phyloP scores from a whole-genome alignment of 75 land plant species.

The Cunninghamia lanceolata region DNA sequence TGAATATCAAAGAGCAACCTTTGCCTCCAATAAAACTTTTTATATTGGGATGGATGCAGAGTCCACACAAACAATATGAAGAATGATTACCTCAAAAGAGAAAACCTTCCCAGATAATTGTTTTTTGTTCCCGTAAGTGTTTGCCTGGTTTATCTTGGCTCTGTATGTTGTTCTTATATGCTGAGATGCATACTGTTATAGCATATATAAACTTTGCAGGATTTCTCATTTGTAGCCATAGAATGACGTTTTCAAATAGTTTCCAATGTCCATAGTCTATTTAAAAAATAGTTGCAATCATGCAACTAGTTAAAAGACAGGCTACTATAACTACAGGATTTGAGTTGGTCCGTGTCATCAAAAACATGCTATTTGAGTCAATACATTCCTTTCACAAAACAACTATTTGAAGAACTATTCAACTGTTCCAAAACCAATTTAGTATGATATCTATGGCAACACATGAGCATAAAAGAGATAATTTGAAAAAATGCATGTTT shows the following conservation, averaged over 20 bases:
- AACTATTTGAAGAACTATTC: too few relatives aligned
- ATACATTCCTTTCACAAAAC: too few relatives aligned
- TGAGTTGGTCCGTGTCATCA: neutral
- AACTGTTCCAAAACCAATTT: too few relatives aligned
- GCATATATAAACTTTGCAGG: neutral
- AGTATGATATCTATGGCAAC: neutral
- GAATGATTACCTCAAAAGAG: too few relatives aligned
- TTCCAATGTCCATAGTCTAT: too few relatives aligned
- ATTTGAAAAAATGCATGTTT: too few relatives aligned
- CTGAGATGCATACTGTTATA: neutral
- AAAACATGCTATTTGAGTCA: neutral
- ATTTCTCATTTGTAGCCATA: neutral
- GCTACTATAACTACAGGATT: neutral
- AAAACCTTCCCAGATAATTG: too few relatives aligned
- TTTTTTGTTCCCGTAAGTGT: too few relatives aligned
- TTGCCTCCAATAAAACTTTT: too few relatives aligned
- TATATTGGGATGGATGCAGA: too few relatives aligned
- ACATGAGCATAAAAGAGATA: neutral
- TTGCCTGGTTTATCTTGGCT: too few relatives aligned
- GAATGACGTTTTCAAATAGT: neutral
- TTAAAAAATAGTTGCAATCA: neutral
- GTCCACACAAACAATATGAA: too few relatives aligned
- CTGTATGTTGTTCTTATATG: neutral
- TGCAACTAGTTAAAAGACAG: neutral
- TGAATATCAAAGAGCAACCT: neutral